Base-by-base conservation (phyloP, 306 rosid species). In the Prosopis cineraria region DNA sequence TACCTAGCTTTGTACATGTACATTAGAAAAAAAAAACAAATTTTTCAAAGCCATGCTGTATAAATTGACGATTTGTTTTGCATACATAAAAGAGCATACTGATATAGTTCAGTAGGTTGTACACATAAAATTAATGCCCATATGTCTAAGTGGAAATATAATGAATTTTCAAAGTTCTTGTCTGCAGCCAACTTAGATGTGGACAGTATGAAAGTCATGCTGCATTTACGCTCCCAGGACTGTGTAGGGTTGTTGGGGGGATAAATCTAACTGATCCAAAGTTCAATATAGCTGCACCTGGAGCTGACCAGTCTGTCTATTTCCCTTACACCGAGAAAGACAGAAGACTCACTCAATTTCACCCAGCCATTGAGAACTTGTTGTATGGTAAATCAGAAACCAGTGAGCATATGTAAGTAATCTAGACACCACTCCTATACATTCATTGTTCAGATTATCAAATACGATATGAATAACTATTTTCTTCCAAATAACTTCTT, bases 271-370 rank as follows among this genome's bases (percentile, higher is more conserved):
- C 88, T 52, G 98, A 94, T 86, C 94, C 96, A 6, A 94, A 91
- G 83, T 94, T 94, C 92, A 94, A 94, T 84, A 91, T 94, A 62
- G 98, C 94, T 30, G 87, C 98, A 12, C 98, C 98, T 3, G 98
- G 97, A 48, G 97, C 97, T 1, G 97, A 94, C 34, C 98, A 94
- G 55, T 77, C 93, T 6, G 91, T 94, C 70, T 94, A 94, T 70
- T 94, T 91, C 76, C 97, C 98, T 72, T 63, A 70, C 85, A 73
- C 86, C 7, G 91, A 89, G 66, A 90, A 83, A 79, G 83, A 85
- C 56, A 84, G 55, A 36, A 88, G 97, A 41, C 64, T 90, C 68
- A 25, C 79, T 24, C 73, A 85, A 64, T 90, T 91, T 69, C 84
- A 82, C 52, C 88, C 91, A 41, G 88, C 85, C 63, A 90, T 91